These are phyloP conservation scores for Arctium lappa DNA, from an alignment of 129 eudicot genomes.

Conservation along the genomic window DNA sequence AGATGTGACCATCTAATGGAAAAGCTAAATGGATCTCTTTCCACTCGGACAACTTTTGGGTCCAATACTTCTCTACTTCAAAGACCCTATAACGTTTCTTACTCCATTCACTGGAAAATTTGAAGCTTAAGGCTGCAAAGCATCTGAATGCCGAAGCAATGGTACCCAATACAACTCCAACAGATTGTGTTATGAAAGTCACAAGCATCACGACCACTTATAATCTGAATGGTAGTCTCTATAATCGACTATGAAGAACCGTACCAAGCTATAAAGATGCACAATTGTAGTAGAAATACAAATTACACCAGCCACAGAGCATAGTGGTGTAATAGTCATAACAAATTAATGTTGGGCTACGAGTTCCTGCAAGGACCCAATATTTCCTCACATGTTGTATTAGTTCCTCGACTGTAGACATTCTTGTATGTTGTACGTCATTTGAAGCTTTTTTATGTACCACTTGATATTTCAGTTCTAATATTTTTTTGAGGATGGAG, in stretches of 20 bases:
- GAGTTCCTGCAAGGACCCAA: constrained; percentile 3
- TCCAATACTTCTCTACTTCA: neutral
- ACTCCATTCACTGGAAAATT: neutral
- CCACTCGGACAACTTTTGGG: neutral
- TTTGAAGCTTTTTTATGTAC: neutral
- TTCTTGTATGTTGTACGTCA: neutral
- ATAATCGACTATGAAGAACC: neutral
- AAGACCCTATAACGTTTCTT: neutral
- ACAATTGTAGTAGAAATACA: neutral
- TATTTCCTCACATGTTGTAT: neutral
- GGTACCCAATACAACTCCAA: too few species aligned
- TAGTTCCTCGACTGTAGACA: neutral
- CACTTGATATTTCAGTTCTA: neutral
- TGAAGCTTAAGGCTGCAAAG: too few species aligned
- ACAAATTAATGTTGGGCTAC: neutral
- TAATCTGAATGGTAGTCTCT: neutral
- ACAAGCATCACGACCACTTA: neutral
- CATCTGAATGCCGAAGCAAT: too few species aligned
- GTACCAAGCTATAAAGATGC: neutral
- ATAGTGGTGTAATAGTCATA: neutral
- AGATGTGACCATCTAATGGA: neutral
- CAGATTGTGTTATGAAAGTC: neutral
- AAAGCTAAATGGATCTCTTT: neutral
- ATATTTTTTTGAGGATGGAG: neutral
- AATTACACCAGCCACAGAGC: neutral